phyloP scores from a whole-genome alignment of 1,139 yeast genomes.

The Zygoascus hellenicus region DNA sequence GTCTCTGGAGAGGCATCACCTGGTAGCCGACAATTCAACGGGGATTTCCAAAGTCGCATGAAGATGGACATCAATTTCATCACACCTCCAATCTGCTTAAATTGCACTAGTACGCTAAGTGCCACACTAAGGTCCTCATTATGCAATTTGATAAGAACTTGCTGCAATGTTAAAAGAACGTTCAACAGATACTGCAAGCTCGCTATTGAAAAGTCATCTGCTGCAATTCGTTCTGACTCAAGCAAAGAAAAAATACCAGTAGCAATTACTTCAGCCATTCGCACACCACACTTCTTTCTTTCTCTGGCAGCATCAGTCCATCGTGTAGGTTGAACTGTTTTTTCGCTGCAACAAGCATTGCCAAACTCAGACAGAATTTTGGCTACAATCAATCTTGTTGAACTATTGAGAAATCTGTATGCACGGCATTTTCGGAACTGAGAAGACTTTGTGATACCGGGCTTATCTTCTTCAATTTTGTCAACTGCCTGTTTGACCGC shows the following conservation, averaged over 20 bases:
- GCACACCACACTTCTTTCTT: slow-evolving; percentile 25
- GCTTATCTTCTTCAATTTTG: slow-evolving; percentile 12
- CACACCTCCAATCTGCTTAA: slow-evolving; percentile 32
- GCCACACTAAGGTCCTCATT: slow-evolving; percentile 16
- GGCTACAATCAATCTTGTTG: slow-evolving; percentile 26
- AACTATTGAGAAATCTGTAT: slow-evolving; percentile 28
- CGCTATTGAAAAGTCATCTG: neutral
- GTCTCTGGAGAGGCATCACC: slow-evolving; percentile 14
- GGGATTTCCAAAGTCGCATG: slow-evolving; percentile 21
- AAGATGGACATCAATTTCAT: slow-evolving; percentile 24
- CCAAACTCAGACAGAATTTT: slow-evolving; percentile 29
- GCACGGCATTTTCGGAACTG: slow-evolving; percentile 26
- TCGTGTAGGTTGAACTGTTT: slow-evolving; percentile 13
- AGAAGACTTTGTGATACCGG: slow-evolving; percentile 9
- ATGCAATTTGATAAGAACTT: slow-evolving; percentile 25
- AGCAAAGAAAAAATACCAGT: slow-evolving; percentile 19
- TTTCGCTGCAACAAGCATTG: slow-evolving; percentile 22
- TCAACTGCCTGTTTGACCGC: slow-evolving; percentile 25
- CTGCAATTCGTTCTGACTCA: slow-evolving; percentile 3
- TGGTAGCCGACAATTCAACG: slow-evolving; percentile 9
- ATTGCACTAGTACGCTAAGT: slow-evolving; percentile 29
- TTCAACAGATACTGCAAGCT: slow-evolving; percentile 4
- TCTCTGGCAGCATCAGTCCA: neutral
- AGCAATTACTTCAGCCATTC: slow-evolving; percentile 31
- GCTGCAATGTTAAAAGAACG: slow-evolving; percentile 20